Base-by-base conservation (phyloP, 345 rosid genomes). In the Salix arbutifolia region DNA sequence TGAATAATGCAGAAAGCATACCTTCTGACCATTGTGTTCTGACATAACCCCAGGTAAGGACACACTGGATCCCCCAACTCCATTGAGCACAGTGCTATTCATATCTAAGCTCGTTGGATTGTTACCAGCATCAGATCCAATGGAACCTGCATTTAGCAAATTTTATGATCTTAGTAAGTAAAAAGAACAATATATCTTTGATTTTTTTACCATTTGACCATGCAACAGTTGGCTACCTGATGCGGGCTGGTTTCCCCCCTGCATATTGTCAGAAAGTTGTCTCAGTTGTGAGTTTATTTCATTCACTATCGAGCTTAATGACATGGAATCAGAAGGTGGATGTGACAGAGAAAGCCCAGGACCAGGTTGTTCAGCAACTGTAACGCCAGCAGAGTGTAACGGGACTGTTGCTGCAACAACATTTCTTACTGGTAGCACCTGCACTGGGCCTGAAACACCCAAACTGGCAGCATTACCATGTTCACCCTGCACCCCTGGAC, bases 281-380 rank as follows among this genome's bases (percentile, higher is more conserved):
- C 91, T 83, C 37, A 91, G n/a, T 69, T 74, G 83, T 30, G 92
- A 84, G 83, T 84, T 86, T 56, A 89, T 50, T 85, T 87, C 89
- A 19, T 84, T 71, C 50, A 85, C 52, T 56, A 80, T 26, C 71
- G 84, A 78, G 30, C 89, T 77, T 62, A 84, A 18, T 60, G 91
- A 84, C 4, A 71, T 79, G 42, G 88, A 77, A 76, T 82, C 85
- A 6, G 85, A 30, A 60, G 77, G 71, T 53, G 85, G 86, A 53
- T 82, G 86, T 9, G 88, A 53, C 28, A 50, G 60, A 72, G 96
- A 67, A 77, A 78, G 66, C 67, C 83, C 76, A 17, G 37, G 17
- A 79, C 79, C 83, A 58, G 88, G 62, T 79, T 71, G 83, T 58
- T 81, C 71, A 70, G 78, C 81, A 75, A 65, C 67, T 19, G 78